Evolutionary conservation across 1,139 yeast genomes (phyloP), one percentile per base, ranked within the genome.

Genomic region (Blastobotrys elegans): DNA sequence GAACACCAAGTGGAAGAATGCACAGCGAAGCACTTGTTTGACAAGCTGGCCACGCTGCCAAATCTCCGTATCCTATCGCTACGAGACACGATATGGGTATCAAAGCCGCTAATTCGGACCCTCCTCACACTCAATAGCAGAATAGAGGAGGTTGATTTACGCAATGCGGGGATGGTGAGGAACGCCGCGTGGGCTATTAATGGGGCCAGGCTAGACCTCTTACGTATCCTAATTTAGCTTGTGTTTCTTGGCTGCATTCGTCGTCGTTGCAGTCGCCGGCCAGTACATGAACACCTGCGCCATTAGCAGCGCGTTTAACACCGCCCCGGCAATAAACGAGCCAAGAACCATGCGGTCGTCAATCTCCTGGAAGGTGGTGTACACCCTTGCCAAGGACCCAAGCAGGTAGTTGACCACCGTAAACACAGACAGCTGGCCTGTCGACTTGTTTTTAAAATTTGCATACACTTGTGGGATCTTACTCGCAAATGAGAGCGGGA

Each of bases 351-450:
- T 43, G 13, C 60, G 60, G 44, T 70, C 73, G 27, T 61, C 57
- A 31, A 67, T 68, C 35, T 70, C 72, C 53, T 72, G 75, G 37
- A 74, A 47, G 1, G 83, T 76, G 32, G 86, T 80, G 59, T 75
- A 78, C 14, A 80, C 77, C 49, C 86, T 69, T 24, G 78, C 75
- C 30, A 75, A 63, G 2, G 82, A 71, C 0, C 85, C 85, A 11
- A 76, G 49, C 32, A 76, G 69, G 58, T 79, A 77, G 49, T 80
- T 82, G 45, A 74, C 69, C 35, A 80, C 75, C 8, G 83, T 75
- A 40, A 78, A 65, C 14, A 72, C 69, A 17, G 81, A 72, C 54
- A 80, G 70, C 57, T 79, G 82, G 22, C 74, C 74, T 1, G 84
- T 78, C 2, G 81, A 73, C 53, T 71, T 69, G 57, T 74, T 71